phyloP scores from a whole-genome alignment of 306 rosid species.

The Biancaea sappan region DNA sequence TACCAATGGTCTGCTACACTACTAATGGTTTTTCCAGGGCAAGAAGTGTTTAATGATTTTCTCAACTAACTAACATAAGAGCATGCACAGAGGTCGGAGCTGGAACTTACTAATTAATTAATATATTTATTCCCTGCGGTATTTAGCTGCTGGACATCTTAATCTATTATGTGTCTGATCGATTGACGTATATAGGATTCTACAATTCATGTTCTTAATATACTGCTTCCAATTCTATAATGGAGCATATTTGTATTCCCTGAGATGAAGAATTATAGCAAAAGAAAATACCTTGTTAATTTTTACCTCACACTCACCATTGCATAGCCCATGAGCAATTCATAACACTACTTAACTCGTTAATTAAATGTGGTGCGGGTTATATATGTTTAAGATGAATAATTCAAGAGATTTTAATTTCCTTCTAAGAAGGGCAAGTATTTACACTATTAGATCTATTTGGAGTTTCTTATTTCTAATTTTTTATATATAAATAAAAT shows the following conservation, averaged over 20 bases:
- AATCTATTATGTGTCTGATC: constrained; percentile 11
- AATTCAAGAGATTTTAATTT: no score
- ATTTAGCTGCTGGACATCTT: neutral
- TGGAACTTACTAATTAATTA: neutral
- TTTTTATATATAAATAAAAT: no score
- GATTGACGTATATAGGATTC: neutral
- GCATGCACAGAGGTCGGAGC: neutral
- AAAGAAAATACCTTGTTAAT: neutral
- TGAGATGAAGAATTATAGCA: constrained; percentile 17
- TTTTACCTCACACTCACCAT: constrained; percentile 24
- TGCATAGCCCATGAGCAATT: constrained; percentile 1
- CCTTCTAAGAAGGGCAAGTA: no score
- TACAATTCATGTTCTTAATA: neutral
- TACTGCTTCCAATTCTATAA: neutral
- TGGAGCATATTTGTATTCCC: neutral
- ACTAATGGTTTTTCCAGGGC: neutral
- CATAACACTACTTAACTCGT: no score
- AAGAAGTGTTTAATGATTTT: neutral
- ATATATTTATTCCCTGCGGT: neutral
- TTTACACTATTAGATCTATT: no score
- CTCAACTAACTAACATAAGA: neutral
- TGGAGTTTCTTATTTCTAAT: no score
- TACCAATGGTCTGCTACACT: neutral
- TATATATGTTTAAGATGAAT: no score
- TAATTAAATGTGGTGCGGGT: no score